Evolutionary conservation across 352 stramenopile genomes (phyloP), one percentile per base, ranked within the genome.

Genomic region (Pythium chondricola): DNA sequence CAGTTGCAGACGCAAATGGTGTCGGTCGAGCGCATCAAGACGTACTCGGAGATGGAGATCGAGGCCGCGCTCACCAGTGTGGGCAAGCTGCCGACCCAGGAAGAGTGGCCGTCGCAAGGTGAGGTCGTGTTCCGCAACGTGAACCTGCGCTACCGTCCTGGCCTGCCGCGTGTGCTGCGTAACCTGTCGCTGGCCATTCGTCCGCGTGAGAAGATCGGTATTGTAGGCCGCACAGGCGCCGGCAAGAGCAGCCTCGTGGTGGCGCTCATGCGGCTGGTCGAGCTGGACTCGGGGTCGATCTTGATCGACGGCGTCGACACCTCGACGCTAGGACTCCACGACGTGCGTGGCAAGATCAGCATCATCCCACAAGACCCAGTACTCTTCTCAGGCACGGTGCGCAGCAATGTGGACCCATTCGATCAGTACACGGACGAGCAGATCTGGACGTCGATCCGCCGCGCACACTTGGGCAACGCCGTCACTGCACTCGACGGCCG

Each of bases 331-430:
- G 35, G 16, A n/a, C 26, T 74, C 5, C 45, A 41, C 14, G 24
- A 55, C 16, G 44, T 74, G 24, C 62, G 65, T 5, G 16, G 26
- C 4, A 48, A 51, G 18, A 45, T 74, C 8, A 61, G 62, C 5
- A 74, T 74, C 44, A 74, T 98, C 42, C 93, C 93, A 13, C 65
- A 74, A 41, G 86, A 97, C 48, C 90, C 92, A 21, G 78, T 97
- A 14, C 57, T 97, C 25, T 97, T 97, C 56, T 82, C 66, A 26
- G 91, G 89, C 13, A 88, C 74, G 26, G 63, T 97, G 24, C 73
- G 85, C 20, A 74, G 69, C 26, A 97, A 97, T 61, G 56, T 97
- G 4, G 89, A 97, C 58, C 91, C 91, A 11, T 95, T 92, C 48
- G 40, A 60, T n/a, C 46, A 83, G 41, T 80, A 81, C 55, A 64